Base-by-base conservation (phyloP, 2,329 filamentous ascomycete species). In the Exophiala sp. region DNA sequence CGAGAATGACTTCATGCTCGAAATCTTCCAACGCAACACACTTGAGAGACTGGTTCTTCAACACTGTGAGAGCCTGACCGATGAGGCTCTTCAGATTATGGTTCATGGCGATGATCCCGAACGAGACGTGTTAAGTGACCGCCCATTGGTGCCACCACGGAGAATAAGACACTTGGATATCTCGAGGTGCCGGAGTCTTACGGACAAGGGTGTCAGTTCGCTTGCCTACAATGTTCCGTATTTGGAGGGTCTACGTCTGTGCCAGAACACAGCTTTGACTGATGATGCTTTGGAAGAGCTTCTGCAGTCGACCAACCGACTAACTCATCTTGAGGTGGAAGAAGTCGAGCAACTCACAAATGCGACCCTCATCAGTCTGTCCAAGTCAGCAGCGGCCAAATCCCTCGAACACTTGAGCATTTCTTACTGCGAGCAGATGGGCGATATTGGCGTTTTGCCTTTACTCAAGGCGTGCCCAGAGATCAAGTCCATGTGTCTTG, bases 271-370 rank as follows among this genome's bases (percentile, higher is more conserved):
- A n/a, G 75, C 80, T 10, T 71, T 97, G 47, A 88, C 84, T 0
- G 89, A 96, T 64, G 79, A 78, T 0, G 85, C 87, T 0, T 76
- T 99, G 18, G 81, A 82, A 43, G 79, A 83, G 1, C 77, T 97
- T 16, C 73, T 97, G 2, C 84, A 84, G 4, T 89, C 89, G 0
- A 83, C 88, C 0, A 88, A 90, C 1, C 78, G 81, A 4, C 80
- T 99, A 14, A 91, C 89, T 0, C 89, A 95, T 66, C 78, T 99
- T 39, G 94, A 97, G 62, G 74, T 97, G 2, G 94, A 99, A 70
- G 91, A 96, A 63, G 77, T 96, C 10, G 79, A 84, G 4, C 78
- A 85, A 24, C 74, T 97, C 11, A 91, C 87, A 14, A 95, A 97
- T 66, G 73, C 75, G 3, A 75, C 90, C 1, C 74, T 96, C 2